Conservation (phyloP, 768 basidiomycete genomes). For the Scleroderma bovista region DNA sequence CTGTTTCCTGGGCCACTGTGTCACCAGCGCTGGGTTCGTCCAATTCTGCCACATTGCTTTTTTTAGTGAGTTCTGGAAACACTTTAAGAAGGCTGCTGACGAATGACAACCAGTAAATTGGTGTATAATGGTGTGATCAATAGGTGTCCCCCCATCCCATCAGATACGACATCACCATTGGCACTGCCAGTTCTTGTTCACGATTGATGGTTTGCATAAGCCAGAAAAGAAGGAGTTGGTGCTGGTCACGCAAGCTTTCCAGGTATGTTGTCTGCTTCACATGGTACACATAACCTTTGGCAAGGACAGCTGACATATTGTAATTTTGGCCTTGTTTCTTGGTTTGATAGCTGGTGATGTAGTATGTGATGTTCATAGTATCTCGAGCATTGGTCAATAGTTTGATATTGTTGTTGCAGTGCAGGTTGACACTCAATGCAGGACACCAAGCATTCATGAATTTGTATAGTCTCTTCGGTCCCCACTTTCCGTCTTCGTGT, state of each 20-base stretch:
- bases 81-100: not conserved
- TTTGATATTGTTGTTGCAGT: too few relatives aligned
- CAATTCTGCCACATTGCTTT: too few relatives aligned
- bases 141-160: conserved; percentile 40
- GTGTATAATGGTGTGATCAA: conserved; percentile 31
- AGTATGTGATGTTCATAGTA: conserved; percentile 32
- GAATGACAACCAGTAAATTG: conserved; percentile 28
- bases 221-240: not conserved
- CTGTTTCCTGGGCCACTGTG: too few relatives aligned
- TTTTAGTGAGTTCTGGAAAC: too few relatives aligned
- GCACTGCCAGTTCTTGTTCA: conserved; percentile 25
- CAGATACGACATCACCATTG: conserved; percentile 33
- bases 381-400: conserved; percentile 29
- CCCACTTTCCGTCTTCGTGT: too few relatives aligned
- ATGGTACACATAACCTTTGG: conserved; percentile 26
- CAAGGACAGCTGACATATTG: conserved; percentile 36
- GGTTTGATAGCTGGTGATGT: conserved; percentile 34
- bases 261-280: conserved; percentile 2
- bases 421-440: too few relatives aligned
- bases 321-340: conserved; percentile 34
- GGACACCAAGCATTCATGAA: too few relatives aligned
- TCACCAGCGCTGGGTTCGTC: too few relatives aligned
- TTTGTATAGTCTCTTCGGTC: too few relatives aligned
- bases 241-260: not conserved
- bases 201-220: conserved; percentile 18